phyloP scores from a whole-genome alignment of 2,329 filamentous ascomycete genomes.

The Epichloe bromicola region DNA sequence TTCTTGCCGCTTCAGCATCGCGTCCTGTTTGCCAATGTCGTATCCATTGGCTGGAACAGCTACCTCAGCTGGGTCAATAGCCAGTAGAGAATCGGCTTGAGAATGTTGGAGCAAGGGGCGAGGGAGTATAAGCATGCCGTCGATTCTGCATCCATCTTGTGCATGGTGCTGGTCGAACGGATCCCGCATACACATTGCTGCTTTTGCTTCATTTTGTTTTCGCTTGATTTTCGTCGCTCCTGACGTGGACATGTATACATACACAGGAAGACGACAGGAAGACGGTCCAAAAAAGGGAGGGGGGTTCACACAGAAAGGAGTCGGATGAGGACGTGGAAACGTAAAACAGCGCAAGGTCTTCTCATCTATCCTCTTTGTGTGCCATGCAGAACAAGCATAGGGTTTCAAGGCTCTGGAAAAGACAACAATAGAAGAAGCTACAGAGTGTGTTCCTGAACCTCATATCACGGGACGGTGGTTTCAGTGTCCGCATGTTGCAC shows the following conservation, averaged over 20 bases:
- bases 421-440: background rate
- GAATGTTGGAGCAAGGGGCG: constrained; percentile 1
- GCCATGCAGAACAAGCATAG: background rate
- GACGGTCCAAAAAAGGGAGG: background rate
- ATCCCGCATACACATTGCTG: background rate
- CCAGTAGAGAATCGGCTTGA: constrained; percentile 14
- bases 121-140: constrained; percentile 1
- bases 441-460: background rate
- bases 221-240: background rate
- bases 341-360: background rate
- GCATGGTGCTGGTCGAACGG: background rate
- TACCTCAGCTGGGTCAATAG: constrained; percentile 51
- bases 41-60: constrained; percentile 56
- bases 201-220: constrained; percentile 1
- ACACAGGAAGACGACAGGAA: background rate
- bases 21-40: constrained; percentile 73
- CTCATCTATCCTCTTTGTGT: background rate
- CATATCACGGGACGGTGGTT: background rate
- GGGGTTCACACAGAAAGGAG: background rate
- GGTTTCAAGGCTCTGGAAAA: background rate
- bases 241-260: background rate
- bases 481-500: background rate
- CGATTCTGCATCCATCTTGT: background rate
- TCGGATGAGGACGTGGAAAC: background rate
- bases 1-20: constrained; percentile 73